phyloP scores from a whole-genome alignment of 805 yeast genomes.

The Blastobotrys chiropterorum region DNA sequence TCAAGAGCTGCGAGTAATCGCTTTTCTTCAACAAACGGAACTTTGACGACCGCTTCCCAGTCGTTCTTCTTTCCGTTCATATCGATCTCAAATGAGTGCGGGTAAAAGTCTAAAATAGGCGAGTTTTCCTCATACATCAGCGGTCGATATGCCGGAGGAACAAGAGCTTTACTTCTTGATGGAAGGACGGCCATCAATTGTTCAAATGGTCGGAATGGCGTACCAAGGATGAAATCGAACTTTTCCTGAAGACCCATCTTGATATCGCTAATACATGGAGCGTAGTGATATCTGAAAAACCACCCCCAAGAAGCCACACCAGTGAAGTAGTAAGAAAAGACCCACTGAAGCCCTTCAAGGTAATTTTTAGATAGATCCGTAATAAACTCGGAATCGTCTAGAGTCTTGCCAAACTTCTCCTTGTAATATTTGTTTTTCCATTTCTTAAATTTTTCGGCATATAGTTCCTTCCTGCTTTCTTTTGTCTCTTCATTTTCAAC shows the following conservation, averaged over 20 bases:
- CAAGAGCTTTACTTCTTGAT: slow-evolving; percentile 73
- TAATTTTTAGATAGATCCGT: slow-evolving; percentile 69
- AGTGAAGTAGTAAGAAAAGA: slow-evolving; percentile 77
- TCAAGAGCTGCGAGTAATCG: slow-evolving; percentile 67
- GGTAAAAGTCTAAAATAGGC: slow-evolving; percentile 87
- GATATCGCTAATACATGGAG: slow-evolving; percentile 91
- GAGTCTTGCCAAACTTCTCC: slow-evolving; percentile 66
- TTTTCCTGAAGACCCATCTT: slow-evolving; percentile 60
- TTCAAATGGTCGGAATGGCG: slow-evolving; percentile 87
- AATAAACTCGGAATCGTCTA: slow-evolving; percentile 47
- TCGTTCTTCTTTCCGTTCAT: slow-evolving; percentile 91
- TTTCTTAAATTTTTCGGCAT: slow-evolving; percentile 62
- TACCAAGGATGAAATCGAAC: slow-evolving; percentile 59
- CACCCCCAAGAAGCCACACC: slow-evolving; percentile 96
- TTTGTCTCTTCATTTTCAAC: slow-evolving; percentile 19
- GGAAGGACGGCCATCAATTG: slow-evolving; percentile 98
- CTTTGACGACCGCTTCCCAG: slow-evolving; percentile 95
- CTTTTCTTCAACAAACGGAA: slow-evolving; percentile 84
- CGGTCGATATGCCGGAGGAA: slow-evolving; percentile 71
- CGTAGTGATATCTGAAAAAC: slow-evolving; percentile 84
- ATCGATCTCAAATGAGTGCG: slow-evolving; percentile 79
- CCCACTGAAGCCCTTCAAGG: slow-evolving; percentile 96
- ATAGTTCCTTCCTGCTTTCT: slow-evolving; percentile 51
- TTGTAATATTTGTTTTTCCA: slow-evolving; percentile 89
- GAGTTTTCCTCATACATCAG: slow-evolving; percentile 82